These are phyloP conservation scores for Trametes sanguinea DNA, from an alignment of 768 basidiomycete species.

Conservation along the genomic window DNA sequence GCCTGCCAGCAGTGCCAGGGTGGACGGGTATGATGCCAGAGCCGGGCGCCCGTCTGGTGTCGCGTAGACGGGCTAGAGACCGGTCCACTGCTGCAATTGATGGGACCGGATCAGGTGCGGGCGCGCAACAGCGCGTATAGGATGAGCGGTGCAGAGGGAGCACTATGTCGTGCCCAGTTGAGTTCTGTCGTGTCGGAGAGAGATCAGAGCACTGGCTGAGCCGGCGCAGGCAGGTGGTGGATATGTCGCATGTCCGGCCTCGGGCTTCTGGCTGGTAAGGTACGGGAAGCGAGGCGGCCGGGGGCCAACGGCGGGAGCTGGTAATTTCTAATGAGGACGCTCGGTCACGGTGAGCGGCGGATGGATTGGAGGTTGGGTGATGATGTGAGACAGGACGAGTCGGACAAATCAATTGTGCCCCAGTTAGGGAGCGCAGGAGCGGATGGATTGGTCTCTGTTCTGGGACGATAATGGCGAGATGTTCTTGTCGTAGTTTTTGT, in stretches of 20 bases:
- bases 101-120: neutral
- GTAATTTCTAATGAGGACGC: slow-evolving; percentile 4
- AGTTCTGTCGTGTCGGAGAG: neutral
- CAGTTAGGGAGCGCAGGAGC: neutral
- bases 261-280: neutral
- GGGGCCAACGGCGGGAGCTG: neutral
- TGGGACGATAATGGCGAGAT: neutral
- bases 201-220: neutral
- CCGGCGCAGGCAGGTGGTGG: neutral
- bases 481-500: neutral
- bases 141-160: too few species aligned
- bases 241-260: neutral
- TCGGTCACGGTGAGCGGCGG: slow-evolving; percentile 10
- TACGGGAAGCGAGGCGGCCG: neutral
- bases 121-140: too few species aligned
- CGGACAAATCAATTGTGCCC: slow-evolving; percentile 2
- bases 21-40: too few species aligned
- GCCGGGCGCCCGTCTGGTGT: too few species aligned
- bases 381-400: slow-evolving; percentile 8
- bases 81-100: too few species aligned
- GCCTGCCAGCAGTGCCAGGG: too few species aligned
- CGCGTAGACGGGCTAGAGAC: too few species aligned
- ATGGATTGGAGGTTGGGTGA: neutral
- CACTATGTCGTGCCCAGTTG: neutral
- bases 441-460: neutral